Base-by-base conservation (phyloP, 768 basidiomycete species). In the Tulasnella sp. region DNA sequence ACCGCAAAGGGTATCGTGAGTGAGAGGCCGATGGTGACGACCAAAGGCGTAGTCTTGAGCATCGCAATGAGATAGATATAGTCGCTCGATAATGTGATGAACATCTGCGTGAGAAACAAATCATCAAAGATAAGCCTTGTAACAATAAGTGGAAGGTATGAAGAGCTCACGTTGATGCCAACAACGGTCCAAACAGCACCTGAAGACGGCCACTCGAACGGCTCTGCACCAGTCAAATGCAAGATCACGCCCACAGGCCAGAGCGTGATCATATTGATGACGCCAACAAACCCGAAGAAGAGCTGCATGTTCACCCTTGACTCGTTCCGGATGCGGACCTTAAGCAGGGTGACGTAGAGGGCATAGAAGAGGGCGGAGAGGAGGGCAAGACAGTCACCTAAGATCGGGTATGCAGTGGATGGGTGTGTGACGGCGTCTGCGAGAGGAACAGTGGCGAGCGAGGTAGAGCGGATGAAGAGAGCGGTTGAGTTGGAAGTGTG, bases 41-140 rank as follows among this genome's bases (percentile, higher is more conserved):
- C 89, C 11, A 93, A 73, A 0, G 93, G 93, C 1, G 92, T 92
- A 5, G 94, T 99, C 73, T 93, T 94, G 63, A 99, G 80, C 92
- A 97, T 94, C 2, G 92, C 87, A 19, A 90, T 67, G 27, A 90
- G 82, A 68, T 91, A 91, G 48, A 92, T 68, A 67, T 85, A 94
- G 71, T 96, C 92, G 61, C 86, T 88, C 8, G 80, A 81, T 30
- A 87, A 71, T 0, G 89, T 91, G 65, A 93, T 89, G 30, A 73
- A 72, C 87, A 91, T 92, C 84, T 94, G 59, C 51, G 31, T n/a
- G n/a, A n/a, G n/a, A n/a, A n/a, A n/a, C n/a, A n/a, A n/a, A n/a
- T n/a, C n/a, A n/a, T n/a, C n/a, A 49, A 19, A 21, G 5, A 50
- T 19, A 38, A 29, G 42, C 27, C n/a, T n/a, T n/a, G n/a, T n/a